Base-by-base conservation (phyloP, 768 basidiomycete species). In the Mycena polygramma region DNA sequence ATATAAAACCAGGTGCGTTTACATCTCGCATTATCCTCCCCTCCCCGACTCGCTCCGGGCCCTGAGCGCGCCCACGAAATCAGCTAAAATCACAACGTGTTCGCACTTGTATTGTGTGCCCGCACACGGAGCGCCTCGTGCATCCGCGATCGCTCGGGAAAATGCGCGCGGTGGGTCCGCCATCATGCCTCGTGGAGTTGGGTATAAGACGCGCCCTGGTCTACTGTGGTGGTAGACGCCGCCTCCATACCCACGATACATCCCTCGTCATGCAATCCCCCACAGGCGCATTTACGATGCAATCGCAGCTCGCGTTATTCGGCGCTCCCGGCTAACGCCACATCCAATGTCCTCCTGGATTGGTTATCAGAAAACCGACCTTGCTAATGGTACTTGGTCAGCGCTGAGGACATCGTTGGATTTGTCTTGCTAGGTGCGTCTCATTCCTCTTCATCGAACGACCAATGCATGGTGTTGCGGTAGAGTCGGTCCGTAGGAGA, bases 151-250 rank as follows among this genome's bases (percentile, higher is more conserved):
- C 64, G 55, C 36, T 49, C 55, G 39, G 15, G 7, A 13, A 17
- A 22, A 26, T 41, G 22, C 36, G 24, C 24, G 53, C 13, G 57
- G 64, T 66, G 64, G 64, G 57, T 66, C 64, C 64, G 22, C 46
- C 49, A 58, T 66, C 55, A 26, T 36, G 30, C 64, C 63, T 49
- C 64, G 57, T 66, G 55, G 14, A 41, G 20, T 37, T 17, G 19
- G 35, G 10, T 65, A 65, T 58, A 66, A 66, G 46, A 58, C n/a
- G 36, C 35, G 39, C 3, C 53, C 20, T 7, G n/a, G 39, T 19
- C 20, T 35, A 26, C 24, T 59, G 37, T 37, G 54, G 36, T 41
- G 13, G 7, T 46, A 46, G 45, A 43, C 41, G 41, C 41, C 13
- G 41, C 41, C 10, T 17, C 9, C 41, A 10, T 17, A 11, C 13